phyloP scores from a whole-genome alignment of 257 asterid genomes.

The Fraxinus cuspidata region DNA sequence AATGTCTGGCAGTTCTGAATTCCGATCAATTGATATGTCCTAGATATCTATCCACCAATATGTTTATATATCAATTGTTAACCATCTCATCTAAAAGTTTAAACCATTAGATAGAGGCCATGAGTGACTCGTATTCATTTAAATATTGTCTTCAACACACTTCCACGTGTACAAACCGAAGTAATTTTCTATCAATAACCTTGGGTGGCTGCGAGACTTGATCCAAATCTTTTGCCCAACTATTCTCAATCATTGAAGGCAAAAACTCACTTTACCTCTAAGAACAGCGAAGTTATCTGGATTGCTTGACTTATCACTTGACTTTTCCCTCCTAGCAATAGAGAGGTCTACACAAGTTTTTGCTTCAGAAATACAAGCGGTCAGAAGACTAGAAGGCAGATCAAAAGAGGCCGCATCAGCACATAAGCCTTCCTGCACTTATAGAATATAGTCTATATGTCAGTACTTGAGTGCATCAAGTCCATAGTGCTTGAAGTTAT shows the following conservation, averaged over 20 bases:
- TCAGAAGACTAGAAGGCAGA: slow-evolving; percentile 76
- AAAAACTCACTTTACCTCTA: slow-evolving; percentile 53
- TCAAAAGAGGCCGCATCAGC: slow-evolving; percentile 99
- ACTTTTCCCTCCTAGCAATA: slow-evolving; percentile 62
- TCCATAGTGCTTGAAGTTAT: slow-evolving; percentile 12
- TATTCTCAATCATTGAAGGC: slow-evolving; percentile 14
- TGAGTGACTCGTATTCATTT: not conserved
- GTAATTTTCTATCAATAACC: too few relatives aligned
- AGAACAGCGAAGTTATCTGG: slow-evolving; percentile 97
- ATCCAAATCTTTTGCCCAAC: not conserved
- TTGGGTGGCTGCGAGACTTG: too few relatives aligned
- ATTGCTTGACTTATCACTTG: slow-evolving; percentile 80
- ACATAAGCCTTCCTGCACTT: slow-evolving; percentile 85
- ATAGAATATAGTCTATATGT: slow-evolving; percentile 14
- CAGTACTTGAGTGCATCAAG: slow-evolving; percentile 26
- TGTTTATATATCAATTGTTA: too few relatives aligned
- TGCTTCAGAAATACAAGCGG: slow-evolving; percentile 94
- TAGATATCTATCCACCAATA: not conserved
- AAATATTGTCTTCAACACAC: not conserved
- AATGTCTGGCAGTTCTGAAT: not conserved
- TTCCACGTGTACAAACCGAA: not conserved
- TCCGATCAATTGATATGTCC: not conserved
- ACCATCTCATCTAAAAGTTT: too few relatives aligned
- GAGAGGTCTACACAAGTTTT: slow-evolving; percentile 77
- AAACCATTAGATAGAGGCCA: not conserved